A percentile compares a stretch with the other conserved stretches of the same genome.
Evolutionary conservation across 495 filamentous ascomycete genomes (phyloP).

Genomic region (Talaromyces ruber): DNA sequence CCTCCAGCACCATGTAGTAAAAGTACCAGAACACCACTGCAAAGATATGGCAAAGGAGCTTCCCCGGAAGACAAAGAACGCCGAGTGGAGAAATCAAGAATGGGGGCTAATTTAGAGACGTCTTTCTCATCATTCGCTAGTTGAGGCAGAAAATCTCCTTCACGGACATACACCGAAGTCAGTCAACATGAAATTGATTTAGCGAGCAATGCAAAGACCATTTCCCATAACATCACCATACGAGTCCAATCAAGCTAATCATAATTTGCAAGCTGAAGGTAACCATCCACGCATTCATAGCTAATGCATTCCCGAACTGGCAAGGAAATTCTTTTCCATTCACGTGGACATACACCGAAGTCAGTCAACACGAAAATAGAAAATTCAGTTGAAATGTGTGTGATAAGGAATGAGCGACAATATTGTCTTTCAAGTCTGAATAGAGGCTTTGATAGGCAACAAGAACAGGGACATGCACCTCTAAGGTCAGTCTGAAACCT

Average conservation of each 20-base stretch:
- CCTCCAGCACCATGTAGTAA: neutral
- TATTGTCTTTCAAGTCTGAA: neutral
- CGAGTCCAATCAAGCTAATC: neutral
- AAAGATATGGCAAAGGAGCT: neutral
- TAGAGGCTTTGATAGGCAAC: neutral
- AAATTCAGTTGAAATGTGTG: neutral
- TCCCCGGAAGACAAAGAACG: neutral
- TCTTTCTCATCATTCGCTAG: neutral
- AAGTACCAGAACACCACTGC: neutral
- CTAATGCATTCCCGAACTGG: neutral
- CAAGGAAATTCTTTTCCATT: neutral
- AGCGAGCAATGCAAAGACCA: neutral
- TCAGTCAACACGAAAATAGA: constrained; percentile 6
- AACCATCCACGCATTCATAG: neutral
- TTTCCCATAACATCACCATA: neutral
- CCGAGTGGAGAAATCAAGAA: neutral
- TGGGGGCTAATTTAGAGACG: neutral
- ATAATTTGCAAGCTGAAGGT: neutral
- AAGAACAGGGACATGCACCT: constrained; percentile 10
- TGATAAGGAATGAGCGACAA: neutral
- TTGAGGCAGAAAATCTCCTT: neutral
- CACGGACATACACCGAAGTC: constrained; percentile 7
- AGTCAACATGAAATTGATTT: constrained; percentile 4
- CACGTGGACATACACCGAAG: constrained; percentile 7
- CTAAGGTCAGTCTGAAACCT: constrained; percentile 13